A percentile compares a stretch with the other conserved stretches of the same genome.
phyloP scores from a whole-genome alignment of 1,284 basidiomycete genomes.

The Xanthoconium separans region DNA sequence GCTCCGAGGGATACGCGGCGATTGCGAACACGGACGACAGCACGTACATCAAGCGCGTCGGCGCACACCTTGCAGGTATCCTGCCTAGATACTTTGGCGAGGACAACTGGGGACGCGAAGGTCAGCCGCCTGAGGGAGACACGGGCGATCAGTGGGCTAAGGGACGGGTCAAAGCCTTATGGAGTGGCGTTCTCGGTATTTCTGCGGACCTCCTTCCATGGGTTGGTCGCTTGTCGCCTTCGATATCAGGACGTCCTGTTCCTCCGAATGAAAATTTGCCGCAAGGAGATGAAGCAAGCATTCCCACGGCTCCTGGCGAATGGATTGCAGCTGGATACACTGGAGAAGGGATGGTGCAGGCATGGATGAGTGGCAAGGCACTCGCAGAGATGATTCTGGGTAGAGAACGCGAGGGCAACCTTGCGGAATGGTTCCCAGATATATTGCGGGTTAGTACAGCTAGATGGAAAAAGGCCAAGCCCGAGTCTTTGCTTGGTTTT shows the following conservation, averaged over 20 bases:
- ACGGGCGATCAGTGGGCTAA: slow-evolving; percentile 30
- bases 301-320: slow-evolving; percentile 39
- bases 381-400: slow-evolving; percentile 36
- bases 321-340: slow-evolving; percentile 43
- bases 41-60: slow-evolving; percentile 32
- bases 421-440: slow-evolving; percentile 47
- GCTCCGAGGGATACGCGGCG: slow-evolving; percentile 36
- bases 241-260: slow-evolving; percentile 34
- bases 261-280: slow-evolving; percentile 13
- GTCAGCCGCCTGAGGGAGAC: slow-evolving; percentile 14
- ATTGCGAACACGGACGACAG: slow-evolving; percentile 46
- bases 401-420: slow-evolving; percentile 33
- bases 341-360: slow-evolving; percentile 37
- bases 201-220: slow-evolving; percentile 45
- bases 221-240: slow-evolving; percentile 44
- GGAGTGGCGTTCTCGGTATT: slow-evolving; percentile 54
- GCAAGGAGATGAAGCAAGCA: neutral
- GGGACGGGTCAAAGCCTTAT: slow-evolving; percentile 45
- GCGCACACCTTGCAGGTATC: slow-evolving; percentile 39
- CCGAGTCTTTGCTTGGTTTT: slow-evolving; percentile 31
- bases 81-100: slow-evolving; percentile 46
- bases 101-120: slow-evolving; percentile 40
- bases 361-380: slow-evolving; percentile 36
- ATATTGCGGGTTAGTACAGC: slow-evolving; percentile 38
- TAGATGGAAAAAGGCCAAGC: slow-evolving; percentile 43